A percentile compares a stretch with the other conserved stretches of the same genome.
Conservation (phyloP, 768 basidiomycete genomes). For the Termitomyces sp. region DNA sequence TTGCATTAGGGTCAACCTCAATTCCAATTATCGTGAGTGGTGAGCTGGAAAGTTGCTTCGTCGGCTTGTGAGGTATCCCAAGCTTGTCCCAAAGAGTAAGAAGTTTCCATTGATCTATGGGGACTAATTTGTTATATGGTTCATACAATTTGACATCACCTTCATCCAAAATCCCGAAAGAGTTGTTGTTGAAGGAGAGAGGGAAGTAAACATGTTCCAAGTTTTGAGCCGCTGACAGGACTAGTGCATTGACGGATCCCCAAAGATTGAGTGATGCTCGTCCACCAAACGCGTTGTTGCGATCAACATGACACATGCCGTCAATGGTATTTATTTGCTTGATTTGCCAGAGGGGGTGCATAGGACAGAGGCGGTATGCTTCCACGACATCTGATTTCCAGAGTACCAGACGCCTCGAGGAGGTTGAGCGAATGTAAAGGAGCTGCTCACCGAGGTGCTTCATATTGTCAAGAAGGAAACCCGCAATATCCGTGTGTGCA, state of each 20-base stretch:
- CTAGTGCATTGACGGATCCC: slow-evolving; percentile 22
- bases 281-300: slow-evolving; percentile 29
- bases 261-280: slow-evolving; percentile 22
- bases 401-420: slow-evolving; percentile 12
- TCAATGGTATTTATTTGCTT: slow-evolving; percentile 30
- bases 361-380: slow-evolving; percentile 29
- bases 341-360: slow-evolving; percentile 27
- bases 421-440: slow-evolving; percentile 5
- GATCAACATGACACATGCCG: slow-evolving; percentile 27
- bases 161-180: slow-evolving; percentile 18
- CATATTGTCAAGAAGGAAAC: slow-evolving; percentile 30
- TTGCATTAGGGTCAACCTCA: slow-evolving; percentile 27
- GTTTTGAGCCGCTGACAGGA: slow-evolving; percentile 31
- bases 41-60: slow-evolving; percentile 34
- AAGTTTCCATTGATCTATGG: not conserved
- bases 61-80: slow-evolving; percentile 32
- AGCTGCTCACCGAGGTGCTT: slow-evolving; percentile 24
- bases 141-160: slow-evolving; percentile 21
- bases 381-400: slow-evolving; percentile 37
- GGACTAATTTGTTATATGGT: slow-evolving; percentile 17
- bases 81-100: slow-evolving; percentile 25
- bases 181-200: slow-evolving; percentile 30
- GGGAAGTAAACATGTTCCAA: slow-evolving; percentile 14
- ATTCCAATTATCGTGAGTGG: slow-evolving; percentile 36
- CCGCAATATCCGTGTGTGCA: slow-evolving; percentile 13